Conservation (phyloP, 2,329 filamentous ascomycete species). For the Fusarium coicis region DNA sequence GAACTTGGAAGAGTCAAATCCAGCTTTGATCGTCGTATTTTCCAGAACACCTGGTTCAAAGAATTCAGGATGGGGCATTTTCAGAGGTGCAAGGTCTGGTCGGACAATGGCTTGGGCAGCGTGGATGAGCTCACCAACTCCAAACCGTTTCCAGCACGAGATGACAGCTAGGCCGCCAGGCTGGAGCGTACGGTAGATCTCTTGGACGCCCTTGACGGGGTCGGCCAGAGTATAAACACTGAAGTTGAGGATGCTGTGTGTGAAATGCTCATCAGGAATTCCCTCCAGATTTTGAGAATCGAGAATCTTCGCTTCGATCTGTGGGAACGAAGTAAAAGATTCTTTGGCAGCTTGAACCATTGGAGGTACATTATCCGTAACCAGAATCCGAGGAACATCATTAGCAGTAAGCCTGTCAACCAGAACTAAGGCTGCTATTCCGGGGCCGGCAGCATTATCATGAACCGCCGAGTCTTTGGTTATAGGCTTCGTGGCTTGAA, state of each 20-base stretch:
- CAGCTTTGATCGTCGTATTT: constrained; percentile 33
- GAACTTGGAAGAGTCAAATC: constrained; percentile 33
- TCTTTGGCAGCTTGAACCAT: constrained; percentile 34
- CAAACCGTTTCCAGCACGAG: constrained; percentile 43
- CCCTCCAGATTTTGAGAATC: constrained; percentile 39
- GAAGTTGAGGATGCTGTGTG: constrained; percentile 47
- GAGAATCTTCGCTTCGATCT: constrained; percentile 15
- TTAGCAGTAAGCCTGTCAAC: constrained; percentile 12
- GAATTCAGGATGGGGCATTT: constrained; percentile 42
- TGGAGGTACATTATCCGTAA: constrained; percentile 34
- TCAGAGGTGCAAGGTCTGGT: constrained; percentile 43
- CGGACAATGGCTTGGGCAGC: constrained; percentile 43
- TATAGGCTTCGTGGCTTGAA: constrained; percentile 32
- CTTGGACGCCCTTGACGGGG: constrained; percentile 39
- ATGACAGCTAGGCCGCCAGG: constrained; percentile 44
- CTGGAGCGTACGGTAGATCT: constrained; percentile 46
- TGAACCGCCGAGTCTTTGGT: constrained; percentile 43
- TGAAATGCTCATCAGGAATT: constrained; percentile 31
- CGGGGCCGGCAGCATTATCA: constrained; percentile 49
- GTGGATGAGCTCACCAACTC: constrained; percentile 38
- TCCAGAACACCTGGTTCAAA: constrained; percentile 38
- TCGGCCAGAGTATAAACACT: constrained; percentile 46
- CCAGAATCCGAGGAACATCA: constrained; percentile 7
- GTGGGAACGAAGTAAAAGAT: constrained; percentile 9
- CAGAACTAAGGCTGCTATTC: constrained; percentile 45